A percentile compares a stretch with the other conserved stretches of the same genome.
Evolutionary conservation across 228 moss, liverwort and hornwort species (phyloP).

Genomic region (Sphagnum magellanicum): DNA sequence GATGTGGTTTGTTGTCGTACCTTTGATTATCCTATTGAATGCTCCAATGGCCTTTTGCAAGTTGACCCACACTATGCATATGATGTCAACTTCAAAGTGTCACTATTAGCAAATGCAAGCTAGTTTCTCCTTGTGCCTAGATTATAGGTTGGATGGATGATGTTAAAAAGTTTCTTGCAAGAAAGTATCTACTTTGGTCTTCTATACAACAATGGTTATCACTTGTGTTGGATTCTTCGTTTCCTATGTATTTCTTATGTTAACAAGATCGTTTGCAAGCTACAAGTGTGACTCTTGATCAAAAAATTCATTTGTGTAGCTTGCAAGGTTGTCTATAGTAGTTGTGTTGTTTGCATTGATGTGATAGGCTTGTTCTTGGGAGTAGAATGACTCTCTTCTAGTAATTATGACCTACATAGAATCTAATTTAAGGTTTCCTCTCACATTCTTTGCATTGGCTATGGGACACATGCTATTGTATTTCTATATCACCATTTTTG

Average conservation of each 20-base stretch:
- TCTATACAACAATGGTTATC: too few relatives aligned
- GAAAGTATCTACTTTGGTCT: too few relatives aligned
- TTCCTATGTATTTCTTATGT: too few relatives aligned
- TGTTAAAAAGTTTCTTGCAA: too few relatives aligned
- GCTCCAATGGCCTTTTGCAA: slow-evolving; percentile 25
- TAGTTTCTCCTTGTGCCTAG: slow-evolving; percentile 86
- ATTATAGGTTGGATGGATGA: slow-evolving; percentile 47
- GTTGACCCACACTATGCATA: slow-evolving; percentile 98
- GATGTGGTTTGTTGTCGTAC: too few relatives aligned
- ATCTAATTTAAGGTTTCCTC: slow-evolving; percentile 63
- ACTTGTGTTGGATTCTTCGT: too few relatives aligned
- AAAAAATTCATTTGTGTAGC: slow-evolving; percentile 35
- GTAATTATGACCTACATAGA: slow-evolving; percentile 70
- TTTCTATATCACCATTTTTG: slow-evolving; percentile 57
- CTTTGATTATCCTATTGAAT: too few relatives aligned
- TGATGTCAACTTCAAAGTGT: slow-evolving; percentile 67
- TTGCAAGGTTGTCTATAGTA: slow-evolving; percentile 62
- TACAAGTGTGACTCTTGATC: background rate
- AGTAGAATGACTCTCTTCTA: slow-evolving; percentile 65
- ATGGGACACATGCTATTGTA: slow-evolving; percentile 72
- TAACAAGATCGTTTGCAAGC: too few relatives aligned
- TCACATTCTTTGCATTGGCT: slow-evolving; percentile 57
- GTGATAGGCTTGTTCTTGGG: slow-evolving; percentile 95
- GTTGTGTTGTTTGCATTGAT: slow-evolving; percentile 80
- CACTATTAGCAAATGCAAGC: slow-evolving; percentile 69